Percentiles rank a stretch among this genome's conserved stretches.
phyloP scores from a whole-genome alignment of 2,329 filamentous ascomycete species.

The Nemania sp. region DNA sequence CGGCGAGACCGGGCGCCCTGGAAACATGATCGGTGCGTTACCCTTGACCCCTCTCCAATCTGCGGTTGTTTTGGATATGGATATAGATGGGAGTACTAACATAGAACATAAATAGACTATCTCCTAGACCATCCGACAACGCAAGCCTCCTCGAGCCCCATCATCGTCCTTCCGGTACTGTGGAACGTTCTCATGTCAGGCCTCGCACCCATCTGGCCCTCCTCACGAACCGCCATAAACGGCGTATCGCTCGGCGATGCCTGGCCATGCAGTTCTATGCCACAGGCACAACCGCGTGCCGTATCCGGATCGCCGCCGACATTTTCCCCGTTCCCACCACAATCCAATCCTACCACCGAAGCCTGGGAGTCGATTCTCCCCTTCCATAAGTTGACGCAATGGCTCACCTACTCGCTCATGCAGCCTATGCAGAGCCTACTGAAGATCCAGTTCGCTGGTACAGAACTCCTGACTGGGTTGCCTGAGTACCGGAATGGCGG shows the following conservation, averaged over 20 bases:
- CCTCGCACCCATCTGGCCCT: slow-evolving; percentile 87
- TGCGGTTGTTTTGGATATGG: neutral
- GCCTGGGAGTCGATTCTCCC: slow-evolving; percentile 83
- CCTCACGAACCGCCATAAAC: slow-evolving; percentile 86
- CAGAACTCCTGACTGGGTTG: slow-evolving; percentile 85
- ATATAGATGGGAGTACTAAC: slow-evolving; percentile 24
- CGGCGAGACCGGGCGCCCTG: slow-evolving; percentile 84
- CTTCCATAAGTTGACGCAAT: slow-evolving; percentile 95
- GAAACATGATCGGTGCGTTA: slow-evolving; percentile 88
- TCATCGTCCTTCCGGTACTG: slow-evolving; percentile 86
- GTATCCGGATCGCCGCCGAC: slow-evolving; percentile 62
- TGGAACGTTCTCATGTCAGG: slow-evolving; percentile 94
- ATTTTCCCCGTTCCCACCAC: slow-evolving; percentile 61
- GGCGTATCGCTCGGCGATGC: slow-evolving; percentile 91
- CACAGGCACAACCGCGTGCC: slow-evolving; percentile 57
- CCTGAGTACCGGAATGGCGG: slow-evolving; percentile 95
- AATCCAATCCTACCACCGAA: slow-evolving; percentile 49
- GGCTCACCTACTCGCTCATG: slow-evolving; percentile 95
- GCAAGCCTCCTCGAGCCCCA: slow-evolving; percentile 86
- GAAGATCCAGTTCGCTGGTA: slow-evolving; percentile 82
- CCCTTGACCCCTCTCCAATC: neutral
- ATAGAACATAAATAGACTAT: slow-evolving; percentile 71
- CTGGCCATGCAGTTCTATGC: slow-evolving; percentile 90
- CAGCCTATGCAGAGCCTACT: slow-evolving; percentile 87
- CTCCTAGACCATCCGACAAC: slow-evolving; percentile 93